A percentile compares a stretch with the other conserved stretches of the same genome.
Evolutionary conservation across 345 rosid species (phyloP).

Genomic region (Syzygium aqueum): DNA sequence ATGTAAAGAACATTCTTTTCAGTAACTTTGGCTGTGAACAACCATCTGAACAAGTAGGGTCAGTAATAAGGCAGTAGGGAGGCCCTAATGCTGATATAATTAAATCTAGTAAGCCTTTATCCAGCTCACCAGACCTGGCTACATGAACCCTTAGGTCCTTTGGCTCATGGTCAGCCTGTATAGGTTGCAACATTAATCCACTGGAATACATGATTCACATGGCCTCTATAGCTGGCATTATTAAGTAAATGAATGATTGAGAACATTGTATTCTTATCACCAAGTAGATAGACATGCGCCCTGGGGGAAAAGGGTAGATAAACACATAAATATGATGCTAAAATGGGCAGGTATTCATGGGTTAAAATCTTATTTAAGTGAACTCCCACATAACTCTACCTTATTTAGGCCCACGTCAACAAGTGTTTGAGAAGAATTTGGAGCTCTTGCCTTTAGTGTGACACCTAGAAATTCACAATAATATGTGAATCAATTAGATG

Average conservation of each 20-base stretch:
- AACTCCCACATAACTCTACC: constrained; percentile 25
- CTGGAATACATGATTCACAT: background rate
- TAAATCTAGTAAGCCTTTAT: background rate
- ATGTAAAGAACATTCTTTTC: background rate
- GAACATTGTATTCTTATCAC: background rate
- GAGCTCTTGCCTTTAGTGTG: constrained; percentile 44
- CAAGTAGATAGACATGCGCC: background rate
- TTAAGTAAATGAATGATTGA: background rate
- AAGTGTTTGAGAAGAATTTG: constrained; percentile 37
- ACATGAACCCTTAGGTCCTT: background rate
- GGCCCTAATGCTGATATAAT: background rate
- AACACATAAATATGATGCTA: background rate
- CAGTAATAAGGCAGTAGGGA: background rate
- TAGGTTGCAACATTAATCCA: background rate
- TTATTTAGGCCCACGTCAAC: constrained; percentile 90
- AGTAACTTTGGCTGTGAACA: background rate
- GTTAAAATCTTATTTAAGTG: background rate
- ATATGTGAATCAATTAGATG: background rate
- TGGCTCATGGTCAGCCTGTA: background rate
- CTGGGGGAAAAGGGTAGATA: background rate
- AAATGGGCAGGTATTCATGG: background rate
- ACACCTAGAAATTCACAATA: constrained; percentile 44
- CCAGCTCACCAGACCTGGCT: background rate
- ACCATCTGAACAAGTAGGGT: background rate
- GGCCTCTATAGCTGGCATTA: background rate